Conservation (phyloP, 2,329 filamentous ascomycete genomes). For the Colletotrichum sp. region DNA sequence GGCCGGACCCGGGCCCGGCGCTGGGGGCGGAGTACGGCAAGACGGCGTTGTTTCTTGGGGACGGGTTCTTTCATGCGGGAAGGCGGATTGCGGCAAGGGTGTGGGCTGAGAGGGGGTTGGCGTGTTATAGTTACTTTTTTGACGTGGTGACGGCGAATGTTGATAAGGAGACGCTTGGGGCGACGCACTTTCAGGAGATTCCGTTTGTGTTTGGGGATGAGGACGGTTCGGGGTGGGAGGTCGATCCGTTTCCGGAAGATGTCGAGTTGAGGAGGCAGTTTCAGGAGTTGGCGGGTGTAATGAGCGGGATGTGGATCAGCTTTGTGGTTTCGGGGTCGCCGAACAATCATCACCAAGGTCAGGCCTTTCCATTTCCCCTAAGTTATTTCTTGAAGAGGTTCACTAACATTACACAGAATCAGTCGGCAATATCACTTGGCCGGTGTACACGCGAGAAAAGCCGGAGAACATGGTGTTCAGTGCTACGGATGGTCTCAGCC, state of each 20-base stretch:
- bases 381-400: not conserved
- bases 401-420: no score
- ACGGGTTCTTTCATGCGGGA: not conserved
- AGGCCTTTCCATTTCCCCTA: not conserved
- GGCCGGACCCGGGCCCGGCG: not conserved
- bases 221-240: not conserved
- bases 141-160: not conserved
- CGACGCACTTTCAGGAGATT: not conserved
- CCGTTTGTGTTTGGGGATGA: not conserved
- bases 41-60: not conserved
- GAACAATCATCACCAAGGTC: not conserved
- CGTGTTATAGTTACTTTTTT: not conserved
- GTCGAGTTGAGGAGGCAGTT: not conserved
- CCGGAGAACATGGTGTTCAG: not conserved
- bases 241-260: not conserved
- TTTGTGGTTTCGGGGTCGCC: not conserved
- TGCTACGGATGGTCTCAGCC: not conserved
- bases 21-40: not conserved
- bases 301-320: conserved; percentile 1
- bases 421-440: not conserved
- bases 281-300: not conserved
- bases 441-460: not conserved
- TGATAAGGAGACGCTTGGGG: not conserved
- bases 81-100: not conserved
- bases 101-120: not conserved